Conservation (phyloP, 2,329 filamentous ascomycete species). For the Lecanicillium sp. region DNA sequence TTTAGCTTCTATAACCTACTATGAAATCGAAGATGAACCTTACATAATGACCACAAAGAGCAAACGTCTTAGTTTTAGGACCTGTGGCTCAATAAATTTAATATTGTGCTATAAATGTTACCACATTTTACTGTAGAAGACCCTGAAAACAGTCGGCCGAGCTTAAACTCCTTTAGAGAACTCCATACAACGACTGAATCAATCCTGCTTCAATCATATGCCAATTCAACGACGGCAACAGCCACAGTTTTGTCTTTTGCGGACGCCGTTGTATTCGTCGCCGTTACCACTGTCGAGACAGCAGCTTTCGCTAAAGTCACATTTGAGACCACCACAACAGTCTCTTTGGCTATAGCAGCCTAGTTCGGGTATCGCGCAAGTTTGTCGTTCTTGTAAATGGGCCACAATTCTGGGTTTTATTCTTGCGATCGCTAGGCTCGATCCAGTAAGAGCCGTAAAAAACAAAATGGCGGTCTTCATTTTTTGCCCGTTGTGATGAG, state of each 20-base stretch:
- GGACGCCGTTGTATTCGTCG: conserved; percentile 1
- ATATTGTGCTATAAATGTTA: too few species aligned
- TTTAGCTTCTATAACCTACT: too few species aligned
- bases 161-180: conserved; percentile 2
- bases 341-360: conserved; percentile 1
- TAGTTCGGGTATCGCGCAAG: conserved; percentile 1
- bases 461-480: background rate
- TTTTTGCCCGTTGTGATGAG: too few species aligned
- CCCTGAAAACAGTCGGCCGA: conserved; percentile 1
- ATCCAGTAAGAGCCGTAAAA: background rate
- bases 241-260: background rate
- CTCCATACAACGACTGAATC: conserved; percentile 5
- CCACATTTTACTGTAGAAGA: too few species aligned
- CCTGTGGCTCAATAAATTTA: too few species aligned
- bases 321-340: conserved; percentile 7
- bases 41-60: too few species aligned
- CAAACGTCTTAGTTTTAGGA: too few species aligned
- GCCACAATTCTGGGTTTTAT: background rate
- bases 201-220: background rate
- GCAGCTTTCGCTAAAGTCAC: conserved; percentile 1
- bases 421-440: background rate
- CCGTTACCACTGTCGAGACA: background rate
- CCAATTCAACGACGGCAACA: conserved; percentile 4
- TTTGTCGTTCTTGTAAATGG: background rate
- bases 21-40: too few species aligned